phyloP scores from a whole-genome alignment of 2,329 filamentous ascomycete species.

The Fusarium setosum region DNA sequence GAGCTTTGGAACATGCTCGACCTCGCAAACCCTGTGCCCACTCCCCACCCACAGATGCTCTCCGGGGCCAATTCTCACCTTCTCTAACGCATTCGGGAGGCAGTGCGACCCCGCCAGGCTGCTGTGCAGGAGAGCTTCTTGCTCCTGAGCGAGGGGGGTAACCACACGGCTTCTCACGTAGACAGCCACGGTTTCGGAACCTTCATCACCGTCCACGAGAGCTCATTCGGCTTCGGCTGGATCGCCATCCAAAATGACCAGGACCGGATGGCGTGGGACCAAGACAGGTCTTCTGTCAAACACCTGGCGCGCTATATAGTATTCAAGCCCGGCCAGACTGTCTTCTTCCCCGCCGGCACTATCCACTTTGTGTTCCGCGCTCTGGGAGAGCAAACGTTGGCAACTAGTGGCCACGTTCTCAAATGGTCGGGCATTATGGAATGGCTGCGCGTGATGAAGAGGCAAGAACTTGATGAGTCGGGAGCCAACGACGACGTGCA shows the following conservation, averaged over 20 bases:
- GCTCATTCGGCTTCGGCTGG: neutral
- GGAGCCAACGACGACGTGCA: neutral
- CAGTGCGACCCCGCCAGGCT: neutral
- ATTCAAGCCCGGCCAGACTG: neutral
- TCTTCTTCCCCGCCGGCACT: neutral
- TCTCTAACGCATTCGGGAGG: neutral
- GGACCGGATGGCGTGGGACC: neutral
- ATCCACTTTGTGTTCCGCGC: slow-evolving; percentile 3
- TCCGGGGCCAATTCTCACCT: neutral
- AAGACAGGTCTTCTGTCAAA: neutral
- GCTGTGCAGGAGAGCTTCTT: neutral
- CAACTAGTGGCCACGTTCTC: neutral
- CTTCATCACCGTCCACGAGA: neutral
- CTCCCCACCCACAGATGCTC: neutral
- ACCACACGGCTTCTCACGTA: neutral
- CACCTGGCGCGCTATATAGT: neutral
- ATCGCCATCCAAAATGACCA: neutral
- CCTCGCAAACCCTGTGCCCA: neutral
- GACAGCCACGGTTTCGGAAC: slow-evolving; percentile 3
- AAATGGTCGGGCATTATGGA: neutral
- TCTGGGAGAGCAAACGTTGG: neutral
- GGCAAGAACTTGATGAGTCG: neutral
- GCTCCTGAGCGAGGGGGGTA: neutral
- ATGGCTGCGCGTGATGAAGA: neutral
- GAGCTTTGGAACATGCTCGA: neutral